Evolutionary conservation across 2,329 filamentous ascomycete species (phyloP), one percentile per base, ranked within the genome.

Genomic region (Xylaria sp.): DNA sequence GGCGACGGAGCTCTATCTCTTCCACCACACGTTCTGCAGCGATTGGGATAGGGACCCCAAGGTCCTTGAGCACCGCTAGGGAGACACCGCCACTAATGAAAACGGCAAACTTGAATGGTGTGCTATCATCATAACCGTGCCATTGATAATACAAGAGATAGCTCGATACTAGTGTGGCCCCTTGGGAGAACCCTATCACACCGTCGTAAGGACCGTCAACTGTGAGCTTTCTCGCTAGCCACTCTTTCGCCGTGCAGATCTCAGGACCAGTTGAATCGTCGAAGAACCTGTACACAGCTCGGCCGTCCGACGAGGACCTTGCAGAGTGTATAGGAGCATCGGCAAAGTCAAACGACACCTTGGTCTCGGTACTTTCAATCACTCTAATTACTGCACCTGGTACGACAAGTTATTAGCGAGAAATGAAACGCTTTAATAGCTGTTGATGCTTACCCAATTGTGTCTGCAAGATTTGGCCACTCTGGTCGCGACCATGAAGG

Each of bases 41-140:
- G 11, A 71, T 66, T 13, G 79, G 68, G 1, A 81, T 74, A 1
- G 68, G 62, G 1, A 80, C 72, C 5, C 77, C 79, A 5, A 82
- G 73, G 38, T 79, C 73, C 5, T 68, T 65, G 33, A 82, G 64
- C 25, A 65, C 42, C 3, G 7, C 42, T 11, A 69, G 73, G 11
- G 80, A 76, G 44, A 82, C 50, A 9, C 76, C 76, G 38, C 81
- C 81, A 66, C 79, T 79, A 45, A 82, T 73, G 69, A 82, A 82
- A 36, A 82, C 70, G 57, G 77, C 81, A 5, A 78, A 79, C 27
- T 72, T 73, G 70, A 83, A 81, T 0, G 79, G 78, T 9, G 77
- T 70, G 5, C 73, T 71, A 3, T 71, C 62, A 9, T 71, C 66
- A 7, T 60, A 36, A n/a, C 4, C 68, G 65, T 79, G 78, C 67